Evolutionary conservation across 2,329 filamentous ascomycete genomes (phyloP), one percentile per base, ranked within the genome.

Genomic region (Calycina marina): DNA sequence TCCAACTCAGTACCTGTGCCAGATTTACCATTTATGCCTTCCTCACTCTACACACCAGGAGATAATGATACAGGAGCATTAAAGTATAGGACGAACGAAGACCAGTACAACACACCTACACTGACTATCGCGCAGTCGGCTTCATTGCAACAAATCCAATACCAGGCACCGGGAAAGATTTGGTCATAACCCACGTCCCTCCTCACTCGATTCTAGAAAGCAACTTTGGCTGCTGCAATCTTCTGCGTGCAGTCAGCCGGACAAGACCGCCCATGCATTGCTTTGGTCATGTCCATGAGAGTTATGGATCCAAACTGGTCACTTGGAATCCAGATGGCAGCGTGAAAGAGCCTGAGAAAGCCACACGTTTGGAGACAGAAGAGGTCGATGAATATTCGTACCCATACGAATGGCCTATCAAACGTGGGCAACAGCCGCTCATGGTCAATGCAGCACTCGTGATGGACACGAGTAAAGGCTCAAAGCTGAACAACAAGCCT

Each of bases 221-320:
- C 8, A 42, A 45, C 27, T 37, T 42, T 3, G 73, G 73, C 0
- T 76, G 72, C 48, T 53, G 60, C 28, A 60, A 65, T 43, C 53
- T 77, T 1, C 55, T 68, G 2, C 52, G 55, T 1, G 71, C 71
- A 0, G 52, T 65, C 2, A 51, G 56, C 32, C 56, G 68, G 4
- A 62, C 60, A 6, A 56, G 55, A 31, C 72, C 72, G 0, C 48
- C 53, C 3, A 31, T 77, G n/a, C 67, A 75, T 46, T 67, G 67
- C 40, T 77, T 74, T 45, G 71, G 72, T 0, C 71, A 76, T 52
- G 73, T 75, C 12, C 69, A 74, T 44, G 66, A 69, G 44, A 66
- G 56, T 0, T 61, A 62, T 50, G 65, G 64, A 47, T 62, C 59
- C 0, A 64, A 62, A 32, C 37, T 68, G 3, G 60, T 70, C 0